Evolutionary conservation across 495 filamentous ascomycete species (phyloP), one percentile per base, ranked within the genome.

Genomic region (Tuber borchii): DNA sequence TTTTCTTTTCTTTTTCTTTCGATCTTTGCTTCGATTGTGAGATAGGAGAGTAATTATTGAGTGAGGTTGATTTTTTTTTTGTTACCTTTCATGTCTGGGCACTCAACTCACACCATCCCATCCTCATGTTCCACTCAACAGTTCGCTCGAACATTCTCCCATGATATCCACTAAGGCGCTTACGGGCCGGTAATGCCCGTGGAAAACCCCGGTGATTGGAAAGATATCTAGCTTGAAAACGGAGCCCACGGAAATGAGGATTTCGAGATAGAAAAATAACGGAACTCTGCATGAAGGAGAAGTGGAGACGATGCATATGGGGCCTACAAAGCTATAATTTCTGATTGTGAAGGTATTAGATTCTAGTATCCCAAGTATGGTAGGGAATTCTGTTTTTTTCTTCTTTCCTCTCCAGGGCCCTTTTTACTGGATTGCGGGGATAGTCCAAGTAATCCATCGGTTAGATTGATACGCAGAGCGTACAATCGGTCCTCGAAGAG

Each of bases 31-130:
- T 31, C 56, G 56, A 22, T 65, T 14, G 56, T 65, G n/a, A 31
- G 56, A 65, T 65, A 65, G 56, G 56, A 31, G 56, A 65, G 26
- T 65, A 26, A 12, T n/a, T 65, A 65, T 65, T 65, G 56, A 65
- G 10, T 31, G 26, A 26, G 16, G n/a, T 10, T 56, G 9, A 10
- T 56, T 26, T 12, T n/a, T 26, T 31, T 16, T 65, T 31, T 43
- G 12, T 34, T 17, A 65, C 4, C 26, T 4, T 65, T 65, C n/a
- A 17, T 56, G 46, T 26, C 51, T 14, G 12, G 51, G 22, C 51
- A n/a, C 51, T 26, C 22, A 26, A 26, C 22, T 3, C 10, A 19
- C 51, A 61, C 46, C 20, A 8, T 56, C 22, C 51, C 51, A 14
- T 31, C n/a, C n/a, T 14, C 26, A 26, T 65, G 14, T 65, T 65